A percentile compares a stretch with the other conserved stretches of the same genome.
These are phyloP conservation scores for Arabidopsis hybrid DNA, from an alignment of 441 rosid species.

Conservation along the genomic window DNA sequence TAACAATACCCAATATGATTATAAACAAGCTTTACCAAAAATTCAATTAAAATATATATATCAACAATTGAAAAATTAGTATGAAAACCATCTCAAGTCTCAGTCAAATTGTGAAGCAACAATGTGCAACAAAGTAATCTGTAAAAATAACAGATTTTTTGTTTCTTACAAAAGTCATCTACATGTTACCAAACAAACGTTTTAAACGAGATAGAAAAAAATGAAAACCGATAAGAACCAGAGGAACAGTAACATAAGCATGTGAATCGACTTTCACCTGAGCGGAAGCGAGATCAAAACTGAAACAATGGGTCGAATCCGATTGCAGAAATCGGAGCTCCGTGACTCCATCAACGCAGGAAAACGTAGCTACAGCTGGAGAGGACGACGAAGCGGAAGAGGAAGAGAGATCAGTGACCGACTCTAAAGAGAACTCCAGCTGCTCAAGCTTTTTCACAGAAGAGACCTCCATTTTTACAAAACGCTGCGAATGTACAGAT, in stretches of 20 bases:
- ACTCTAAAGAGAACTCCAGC: constrained; percentile 59
- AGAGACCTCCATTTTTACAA: constrained; percentile 42
- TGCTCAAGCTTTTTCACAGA: constrained; percentile 46
- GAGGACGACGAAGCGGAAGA: constrained; percentile 47
- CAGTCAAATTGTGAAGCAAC: constrained; percentile 11
- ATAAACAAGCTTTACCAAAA: neutral
- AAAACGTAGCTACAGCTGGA: constrained; percentile 60
- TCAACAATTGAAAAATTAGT: neutral
- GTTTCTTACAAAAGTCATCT: neutral
- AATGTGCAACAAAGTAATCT: neutral
- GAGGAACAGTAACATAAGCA: neutral
- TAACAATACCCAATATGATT: neutral
- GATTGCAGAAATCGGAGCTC: constrained; percentile 65
- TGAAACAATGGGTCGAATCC: constrained; percentile 46
- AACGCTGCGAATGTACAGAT: constrained; percentile 11
- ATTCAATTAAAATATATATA: neutral
- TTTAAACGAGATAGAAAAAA: neutral
- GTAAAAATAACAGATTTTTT: neutral
- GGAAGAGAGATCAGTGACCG: constrained; percentile 63
- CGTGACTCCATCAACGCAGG: constrained; percentile 49
- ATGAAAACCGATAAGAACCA: neutral
- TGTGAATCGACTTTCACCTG: constrained; percentile 56
- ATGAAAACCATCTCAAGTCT: neutral
- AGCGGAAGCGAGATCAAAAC: constrained; percentile 56
- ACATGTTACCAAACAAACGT: constrained; percentile 9